Conservation (phyloP, 352 stramenopile genomes). For the Globisporangium nunn region DNA sequence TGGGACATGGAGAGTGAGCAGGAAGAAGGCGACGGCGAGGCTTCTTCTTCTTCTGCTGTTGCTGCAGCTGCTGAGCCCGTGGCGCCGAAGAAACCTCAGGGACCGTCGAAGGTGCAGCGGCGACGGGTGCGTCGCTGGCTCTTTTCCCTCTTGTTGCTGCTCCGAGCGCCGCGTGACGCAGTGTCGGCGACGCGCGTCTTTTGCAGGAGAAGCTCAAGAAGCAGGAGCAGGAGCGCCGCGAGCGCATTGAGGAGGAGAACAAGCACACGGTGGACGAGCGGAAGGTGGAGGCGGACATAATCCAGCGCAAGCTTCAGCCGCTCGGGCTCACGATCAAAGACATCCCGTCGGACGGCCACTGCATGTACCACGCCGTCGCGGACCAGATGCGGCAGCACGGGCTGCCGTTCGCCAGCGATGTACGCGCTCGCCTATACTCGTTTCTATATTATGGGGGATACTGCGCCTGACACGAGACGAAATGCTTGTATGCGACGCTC, state of each 20-base stretch:
- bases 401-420: conserved; percentile 12
- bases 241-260: conserved; percentile 74
- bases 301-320: conserved; percentile 46
- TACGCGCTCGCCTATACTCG: not conserved
- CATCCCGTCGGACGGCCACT: conserved; percentile 95
- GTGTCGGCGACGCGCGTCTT: not conserved
- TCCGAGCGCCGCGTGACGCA: too few relatives aligned
- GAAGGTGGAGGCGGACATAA: conserved; percentile 76
- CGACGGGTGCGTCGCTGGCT: conserved; percentile 28
- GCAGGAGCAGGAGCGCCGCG: conserved; percentile 60
- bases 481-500: not conserved
- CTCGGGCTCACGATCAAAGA: conserved; percentile 82
- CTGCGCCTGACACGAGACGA: not conserved
- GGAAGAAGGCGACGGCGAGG: conserved; percentile 5
- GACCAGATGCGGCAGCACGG: conserved; percentile 82
- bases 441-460: not conserved
- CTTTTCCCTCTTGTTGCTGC: not conserved
- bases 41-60: not conserved
- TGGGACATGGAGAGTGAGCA: conserved; percentile 1
- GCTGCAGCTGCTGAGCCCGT: not conserved
- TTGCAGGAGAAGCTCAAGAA: conserved; percentile 62
- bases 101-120: conserved; percentile 63
- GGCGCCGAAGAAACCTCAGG: conserved; percentile 17
- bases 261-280: conserved; percentile 74
- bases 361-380: conserved; percentile 95